These are phyloP conservation scores for Trichoderma pleuroti DNA, from an alignment of 2,329 filamentous ascomycete genomes.

Conservation along the genomic window DNA sequence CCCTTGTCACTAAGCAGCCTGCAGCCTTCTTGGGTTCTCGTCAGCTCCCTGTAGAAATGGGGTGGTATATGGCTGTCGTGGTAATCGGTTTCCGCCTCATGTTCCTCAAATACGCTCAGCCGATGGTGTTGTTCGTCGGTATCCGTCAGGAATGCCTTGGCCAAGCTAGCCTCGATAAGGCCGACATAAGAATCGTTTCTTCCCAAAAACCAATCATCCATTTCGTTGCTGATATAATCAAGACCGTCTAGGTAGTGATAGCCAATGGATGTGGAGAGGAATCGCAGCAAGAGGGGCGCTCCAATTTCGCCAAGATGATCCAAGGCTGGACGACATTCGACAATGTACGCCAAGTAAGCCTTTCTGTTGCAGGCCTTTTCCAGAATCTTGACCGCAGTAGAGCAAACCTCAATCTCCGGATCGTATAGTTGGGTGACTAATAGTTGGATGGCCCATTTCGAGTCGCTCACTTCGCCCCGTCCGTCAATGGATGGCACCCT, in stretches of 20 bases:
- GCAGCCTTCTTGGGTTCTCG: conserved; percentile 88
- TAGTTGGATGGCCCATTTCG: conserved; percentile 93
- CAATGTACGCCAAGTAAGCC: conserved; percentile 87
- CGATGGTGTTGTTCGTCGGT: conserved; percentile 55
- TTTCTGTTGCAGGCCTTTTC: conserved; percentile 96
- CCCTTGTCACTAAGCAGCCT: conserved; percentile 86
- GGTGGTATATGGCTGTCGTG: conserved; percentile 76
- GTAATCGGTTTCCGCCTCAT: conserved; percentile 52
- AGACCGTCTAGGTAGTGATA: conserved; percentile 96
- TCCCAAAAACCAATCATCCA: conserved; percentile 99
- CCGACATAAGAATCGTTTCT: conserved; percentile 95
- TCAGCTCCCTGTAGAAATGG: conserved; percentile 95
- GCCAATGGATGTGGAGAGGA: conserved; percentile 91
- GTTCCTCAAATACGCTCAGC: conserved; percentile 58
- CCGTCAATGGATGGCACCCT: conserved; percentile 37
- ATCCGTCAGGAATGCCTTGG: conserved; percentile 73
- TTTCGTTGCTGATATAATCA: conserved; percentile 98
- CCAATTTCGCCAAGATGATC: conserved; percentile 97
- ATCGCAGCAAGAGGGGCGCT: conserved; percentile 84
- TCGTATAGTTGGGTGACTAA: conserved; percentile 99
- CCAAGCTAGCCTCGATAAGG: conserved; percentile 92
- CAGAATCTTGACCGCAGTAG: conserved; percentile 92
- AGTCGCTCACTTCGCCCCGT: conserved; percentile 54
- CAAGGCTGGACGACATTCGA: conserved; percentile 89
- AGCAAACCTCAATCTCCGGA: conserved; percentile 93